Evolutionary conservation across 23 red algal species (phyloP).

Genomic region (Agarophyton chilense): DNA sequence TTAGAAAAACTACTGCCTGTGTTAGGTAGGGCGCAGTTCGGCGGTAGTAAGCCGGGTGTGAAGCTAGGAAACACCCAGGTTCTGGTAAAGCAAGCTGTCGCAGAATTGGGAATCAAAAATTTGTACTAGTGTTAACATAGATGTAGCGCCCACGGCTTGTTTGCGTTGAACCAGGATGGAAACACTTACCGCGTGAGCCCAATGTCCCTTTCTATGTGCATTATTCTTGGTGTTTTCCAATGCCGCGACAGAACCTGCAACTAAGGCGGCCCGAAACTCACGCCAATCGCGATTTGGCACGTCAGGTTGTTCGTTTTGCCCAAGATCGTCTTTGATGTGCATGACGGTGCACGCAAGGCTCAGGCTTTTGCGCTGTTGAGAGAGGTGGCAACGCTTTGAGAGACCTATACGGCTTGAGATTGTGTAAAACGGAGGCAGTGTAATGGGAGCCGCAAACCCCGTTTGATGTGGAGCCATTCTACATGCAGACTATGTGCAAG

Average conservation of each 20-base stretch:
- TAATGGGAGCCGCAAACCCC: neutral
- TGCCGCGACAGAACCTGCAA: conserved; percentile 18
- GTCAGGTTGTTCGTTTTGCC: neutral
- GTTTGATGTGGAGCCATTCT: neutral
- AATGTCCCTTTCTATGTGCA: conserved; percentile 48
- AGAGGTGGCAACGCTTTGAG: neutral
- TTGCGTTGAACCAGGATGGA: neutral
- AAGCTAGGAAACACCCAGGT: conserved; percentile 61
- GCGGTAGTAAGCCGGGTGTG: conserved; percentile 67
- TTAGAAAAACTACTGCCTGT: conserved; percentile 64
- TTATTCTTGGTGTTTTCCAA: conserved; percentile 24
- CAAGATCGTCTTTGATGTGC: neutral
- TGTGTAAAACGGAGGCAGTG: neutral
- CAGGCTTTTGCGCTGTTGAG: neutral
- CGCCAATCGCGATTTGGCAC: conserved; percentile 42
- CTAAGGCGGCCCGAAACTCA: conserved; percentile 60
- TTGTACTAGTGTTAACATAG: neutral
- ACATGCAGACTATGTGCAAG: neutral
- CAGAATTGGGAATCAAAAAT: neutral
- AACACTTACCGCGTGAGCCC: conserved; percentile 49
- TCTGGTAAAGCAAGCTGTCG: conserved; percentile 48
- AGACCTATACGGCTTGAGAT: neutral
- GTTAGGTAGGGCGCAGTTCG: conserved; percentile 51
- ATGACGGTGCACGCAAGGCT: neutral
- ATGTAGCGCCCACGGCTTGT: neutral